These are phyloP conservation scores for Trichoderma virens DNA, from an alignment of 495 filamentous ascomycete species.

Conservation along the genomic window DNA sequence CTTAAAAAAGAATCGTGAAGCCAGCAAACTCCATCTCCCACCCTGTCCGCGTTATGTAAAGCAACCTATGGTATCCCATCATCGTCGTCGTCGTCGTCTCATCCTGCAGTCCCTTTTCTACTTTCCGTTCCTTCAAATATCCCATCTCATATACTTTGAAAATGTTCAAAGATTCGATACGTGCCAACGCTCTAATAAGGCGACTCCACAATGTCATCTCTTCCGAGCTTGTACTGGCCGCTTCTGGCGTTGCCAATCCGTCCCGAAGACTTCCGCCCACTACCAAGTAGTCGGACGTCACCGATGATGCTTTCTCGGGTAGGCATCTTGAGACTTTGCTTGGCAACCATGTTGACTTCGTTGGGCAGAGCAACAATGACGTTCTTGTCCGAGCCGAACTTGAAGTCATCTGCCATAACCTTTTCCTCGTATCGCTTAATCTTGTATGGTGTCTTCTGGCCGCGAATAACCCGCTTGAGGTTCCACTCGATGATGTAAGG, in stretches of 20 bases:
- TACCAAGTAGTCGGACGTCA: conserved; percentile 42
- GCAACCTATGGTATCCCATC: not conserved
- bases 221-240: conserved; percentile 51
- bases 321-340: conserved; percentile 73
- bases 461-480: conserved; percentile 74
- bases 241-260: conserved; percentile 43
- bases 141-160: not conserved
- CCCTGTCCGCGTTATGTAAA: not conserved
- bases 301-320: conserved; percentile 81
- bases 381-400: conserved; percentile 92
- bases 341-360: conserved; percentile 94
- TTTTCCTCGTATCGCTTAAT: conserved; percentile 95
- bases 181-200: conserved; percentile 49
- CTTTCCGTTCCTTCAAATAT: not conserved
- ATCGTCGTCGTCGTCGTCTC: not conserved
- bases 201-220: conserved; percentile 76
- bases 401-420: conserved; percentile 98
- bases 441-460: conserved; percentile 77
- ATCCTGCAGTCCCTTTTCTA: not conserved
- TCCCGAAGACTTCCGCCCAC: conserved; percentile 37
- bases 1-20: not conserved
- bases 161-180: not conserved
- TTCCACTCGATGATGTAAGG: conserved; percentile 98
- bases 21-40: not conserved
- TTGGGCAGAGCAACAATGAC: conserved; percentile 95